Base-by-base conservation (phyloP, 768 basidiomycete genomes). In the Termitomyces sp. region DNA sequence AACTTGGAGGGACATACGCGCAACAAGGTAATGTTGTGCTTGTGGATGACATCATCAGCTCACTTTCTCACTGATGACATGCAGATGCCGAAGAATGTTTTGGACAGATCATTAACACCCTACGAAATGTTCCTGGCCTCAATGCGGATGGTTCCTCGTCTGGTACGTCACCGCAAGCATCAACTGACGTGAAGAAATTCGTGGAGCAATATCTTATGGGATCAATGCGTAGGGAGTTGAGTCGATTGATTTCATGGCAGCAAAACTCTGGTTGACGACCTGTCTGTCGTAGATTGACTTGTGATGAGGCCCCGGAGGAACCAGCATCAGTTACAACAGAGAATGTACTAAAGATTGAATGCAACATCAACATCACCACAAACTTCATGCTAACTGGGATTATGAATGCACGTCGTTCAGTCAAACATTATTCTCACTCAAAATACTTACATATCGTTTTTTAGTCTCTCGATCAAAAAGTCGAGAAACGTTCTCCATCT, bases 1-100 rank as follows among this genome's bases (percentile, higher is more conserved):
- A 64, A 73, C 77, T 60, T 49, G 60, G 70, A 57, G 64, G 73
- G 60, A 60, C 67, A 18, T 93, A 86, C 65, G 87, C 94, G 1
- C 97, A 98, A 69, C 96, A 98, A 81, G 80, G 80, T 76, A 58
- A 15, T 24, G 12, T 20, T n/a, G 60, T 63, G 8, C 26, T 50
- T 24, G 41, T 2, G 13, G 81, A 76, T 79, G 13, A 24, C 50
- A 8, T 49, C 29, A 49, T 45, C 1, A 42, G 22, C 8, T 48
- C 24, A 28, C 3, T 49, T 37, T 31, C 4, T 55, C 26, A 24
- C 47, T 39, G 33, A 9, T 54, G 1, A n/a, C n/a, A n/a, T 31
- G 20, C 49, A 82, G 92, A 97, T 66, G 94, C 94, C 20, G 94
- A 96, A 67, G 94, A 97, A 70, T 95, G 93, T 64, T 94, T 88